Percentiles rank a stretch among this genome's conserved stretches.
Conservation (phyloP, 495 filamentous ascomycete species). For the Penicillium lagena region DNA sequence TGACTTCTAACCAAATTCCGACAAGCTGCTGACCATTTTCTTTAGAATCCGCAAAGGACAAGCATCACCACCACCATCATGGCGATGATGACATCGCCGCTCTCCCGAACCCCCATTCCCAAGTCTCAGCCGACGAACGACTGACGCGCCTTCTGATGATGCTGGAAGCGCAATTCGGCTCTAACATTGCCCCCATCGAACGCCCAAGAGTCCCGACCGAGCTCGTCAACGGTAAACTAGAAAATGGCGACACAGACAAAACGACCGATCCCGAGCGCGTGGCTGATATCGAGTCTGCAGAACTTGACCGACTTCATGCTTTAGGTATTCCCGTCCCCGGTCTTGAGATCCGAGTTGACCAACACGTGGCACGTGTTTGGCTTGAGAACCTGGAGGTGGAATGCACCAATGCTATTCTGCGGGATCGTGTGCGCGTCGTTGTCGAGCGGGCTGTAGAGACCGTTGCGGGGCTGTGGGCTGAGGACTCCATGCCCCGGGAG, state of each 20-base stretch:
- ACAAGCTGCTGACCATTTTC: constrained; percentile 7
- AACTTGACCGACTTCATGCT: constrained; percentile 63
- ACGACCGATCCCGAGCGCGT: constrained; percentile 37
- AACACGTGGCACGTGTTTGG: constrained; percentile 82
- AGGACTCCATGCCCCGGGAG: constrained; percentile 18
- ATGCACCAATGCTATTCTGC: constrained; percentile 64
- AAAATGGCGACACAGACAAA: constrained; percentile 21
- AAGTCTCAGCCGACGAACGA: constrained; percentile 63
- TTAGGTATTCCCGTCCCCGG: constrained; percentile 86
- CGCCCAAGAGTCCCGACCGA: constrained; percentile 49
- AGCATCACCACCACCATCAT: constrained; percentile 53
- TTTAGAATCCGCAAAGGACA: constrained; percentile 49
- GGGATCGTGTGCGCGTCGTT: constrained; percentile 76
- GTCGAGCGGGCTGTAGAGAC: constrained; percentile 91
- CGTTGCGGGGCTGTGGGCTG: constrained; percentile 66
- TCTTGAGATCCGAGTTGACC: constrained; percentile 80
- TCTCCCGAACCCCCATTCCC: constrained; percentile 62
- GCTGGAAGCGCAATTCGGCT: constrained; percentile 93
- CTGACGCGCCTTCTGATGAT: constrained; percentile 86
- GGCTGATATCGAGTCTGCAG: constrained; percentile 51
- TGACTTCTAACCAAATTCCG: neutral
- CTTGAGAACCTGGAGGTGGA: constrained; percentile 88
- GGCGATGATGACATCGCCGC: constrained; percentile 22
- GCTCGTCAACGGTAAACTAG: constrained; percentile 30
- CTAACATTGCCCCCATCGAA: constrained; percentile 65